phyloP scores from a whole-genome alignment of 2,329 filamentous ascomycete genomes.

The Tolypocladium pustulatum region DNA sequence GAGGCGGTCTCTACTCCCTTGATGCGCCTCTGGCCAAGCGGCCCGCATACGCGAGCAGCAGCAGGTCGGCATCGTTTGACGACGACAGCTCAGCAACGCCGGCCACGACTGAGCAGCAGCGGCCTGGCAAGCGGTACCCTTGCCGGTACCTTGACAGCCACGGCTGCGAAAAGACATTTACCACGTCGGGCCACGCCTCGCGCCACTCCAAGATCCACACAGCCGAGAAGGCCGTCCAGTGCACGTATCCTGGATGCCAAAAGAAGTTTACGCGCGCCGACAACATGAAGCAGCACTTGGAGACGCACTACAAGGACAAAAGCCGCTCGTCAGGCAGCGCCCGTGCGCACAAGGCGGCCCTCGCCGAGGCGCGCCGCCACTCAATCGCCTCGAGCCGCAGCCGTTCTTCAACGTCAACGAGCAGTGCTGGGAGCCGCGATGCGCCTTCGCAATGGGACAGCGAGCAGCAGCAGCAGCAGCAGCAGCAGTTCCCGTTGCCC shows the following conservation, averaged over 20 bases:
- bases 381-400: constrained; percentile 19
- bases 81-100: constrained; percentile 35
- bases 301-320: constrained; percentile 63
- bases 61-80: constrained; percentile 39
- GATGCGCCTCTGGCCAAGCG: constrained; percentile 26
- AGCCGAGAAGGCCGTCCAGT: constrained; percentile 65
- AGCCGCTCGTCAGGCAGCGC: constrained; percentile 29
- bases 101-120: constrained; percentile 26
- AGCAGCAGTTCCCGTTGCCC: constrained; percentile 24
- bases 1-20: constrained; percentile 27
- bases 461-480: constrained; percentile 12
- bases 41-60: constrained; percentile 30
- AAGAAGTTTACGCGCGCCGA: constrained; percentile 75
- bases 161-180: constrained; percentile 70
- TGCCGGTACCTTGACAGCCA: constrained; percentile 63
- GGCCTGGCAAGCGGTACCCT: constrained; percentile 56
- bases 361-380: constrained; percentile 21
- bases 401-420: constrained; percentile 14
- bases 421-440: constrained; percentile 8
- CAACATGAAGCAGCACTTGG: constrained; percentile 80
- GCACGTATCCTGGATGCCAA: constrained; percentile 57
- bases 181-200: constrained; percentile 76
- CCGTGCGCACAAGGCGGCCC: constrained; percentile 19
- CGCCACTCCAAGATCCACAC: constrained; percentile 79
- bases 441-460: constrained; percentile 26